Conservation (phyloP, 768 basidiomycete genomes). For the Tylopilus rubrobrunneus region DNA sequence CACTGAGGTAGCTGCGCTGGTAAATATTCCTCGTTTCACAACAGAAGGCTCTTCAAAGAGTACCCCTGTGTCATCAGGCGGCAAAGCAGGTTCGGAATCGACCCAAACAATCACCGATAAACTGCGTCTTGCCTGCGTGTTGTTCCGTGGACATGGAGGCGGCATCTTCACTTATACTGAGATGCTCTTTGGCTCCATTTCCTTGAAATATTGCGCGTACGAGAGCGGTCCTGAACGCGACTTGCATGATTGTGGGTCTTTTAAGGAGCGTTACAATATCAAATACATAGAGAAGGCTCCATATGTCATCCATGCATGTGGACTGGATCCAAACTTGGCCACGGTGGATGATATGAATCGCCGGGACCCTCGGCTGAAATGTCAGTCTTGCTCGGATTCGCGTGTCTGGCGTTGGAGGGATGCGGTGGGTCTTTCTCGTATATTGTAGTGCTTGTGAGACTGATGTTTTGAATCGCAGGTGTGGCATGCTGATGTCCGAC, state of each 20-base stretch:
- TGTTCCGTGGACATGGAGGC: not conserved
- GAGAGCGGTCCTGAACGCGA: too few relatives aligned
- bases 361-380: conserved; percentile 2
- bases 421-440: conserved; percentile 4
- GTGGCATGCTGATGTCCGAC: not conserved
- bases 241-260: not conserved
- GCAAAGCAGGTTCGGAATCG: not conserved
- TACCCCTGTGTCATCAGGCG: not conserved
- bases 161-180: not conserved
- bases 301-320: conserved; percentile 3
- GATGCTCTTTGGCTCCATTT: not conserved
- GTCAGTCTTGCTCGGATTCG: not conserved
- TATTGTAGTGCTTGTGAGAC: not conserved
- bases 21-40: conserved; percentile 1
- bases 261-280: not conserved
- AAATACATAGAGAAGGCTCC: not conserved
- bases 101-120: not conserved
- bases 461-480: not conserved
- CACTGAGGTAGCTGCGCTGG: not conserved
- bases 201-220: too few relatives aligned
- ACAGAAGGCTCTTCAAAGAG: too few relatives aligned
- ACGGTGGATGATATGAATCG: conserved; percentile 10
- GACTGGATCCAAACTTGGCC: conserved; percentile 5
- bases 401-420: conserved; percentile 5
- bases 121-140: conserved; percentile 8